Conservation (phyloP, 768 basidiomycete genomes). For the Pleurotus tuber-regium region DNA sequence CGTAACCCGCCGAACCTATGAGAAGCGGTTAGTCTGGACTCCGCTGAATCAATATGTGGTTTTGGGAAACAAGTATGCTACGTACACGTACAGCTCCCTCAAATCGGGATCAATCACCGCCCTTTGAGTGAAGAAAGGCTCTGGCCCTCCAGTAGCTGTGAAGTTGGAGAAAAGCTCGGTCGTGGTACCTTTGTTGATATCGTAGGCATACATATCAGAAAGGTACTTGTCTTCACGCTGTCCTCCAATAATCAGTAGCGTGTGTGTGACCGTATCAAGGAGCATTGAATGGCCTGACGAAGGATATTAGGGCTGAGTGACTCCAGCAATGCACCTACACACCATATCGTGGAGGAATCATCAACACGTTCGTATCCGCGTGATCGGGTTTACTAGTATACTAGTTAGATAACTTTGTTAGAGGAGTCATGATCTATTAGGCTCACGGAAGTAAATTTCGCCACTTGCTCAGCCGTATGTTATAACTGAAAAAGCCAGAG, state of each 20-base stretch:
- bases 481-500: conserved; percentile 73
- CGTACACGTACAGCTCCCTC: conserved; percentile 75
- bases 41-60: background rate
- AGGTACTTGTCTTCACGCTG: conserved; percentile 65
- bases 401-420: conserved; percentile 10
- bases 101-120: conserved; percentile 63
- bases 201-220: conserved; percentile 76
- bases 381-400: conserved; percentile 23
- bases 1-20: conserved; percentile 64
- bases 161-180: conserved; percentile 66
- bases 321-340: conserved; percentile 12
- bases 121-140: conserved; percentile 71
- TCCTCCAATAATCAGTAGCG: conserved; percentile 73
- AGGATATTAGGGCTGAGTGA: background rate
- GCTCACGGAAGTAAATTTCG: conserved; percentile 58
- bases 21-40: background rate
- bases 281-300: conserved; percentile 77
- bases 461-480: conserved; percentile 66
- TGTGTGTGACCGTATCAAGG: conserved; percentile 55
- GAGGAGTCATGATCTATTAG: background rate
- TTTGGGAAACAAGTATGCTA: conserved; percentile 6
- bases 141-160: conserved; percentile 59
- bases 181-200: conserved; percentile 54
- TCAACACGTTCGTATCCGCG: conserved; percentile 29
- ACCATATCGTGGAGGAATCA: conserved; percentile 65